These are phyloP conservation scores for Orbilia quercus DNA, from an alignment of 2,329 filamentous ascomycete species.

Conservation along the genomic window DNA sequence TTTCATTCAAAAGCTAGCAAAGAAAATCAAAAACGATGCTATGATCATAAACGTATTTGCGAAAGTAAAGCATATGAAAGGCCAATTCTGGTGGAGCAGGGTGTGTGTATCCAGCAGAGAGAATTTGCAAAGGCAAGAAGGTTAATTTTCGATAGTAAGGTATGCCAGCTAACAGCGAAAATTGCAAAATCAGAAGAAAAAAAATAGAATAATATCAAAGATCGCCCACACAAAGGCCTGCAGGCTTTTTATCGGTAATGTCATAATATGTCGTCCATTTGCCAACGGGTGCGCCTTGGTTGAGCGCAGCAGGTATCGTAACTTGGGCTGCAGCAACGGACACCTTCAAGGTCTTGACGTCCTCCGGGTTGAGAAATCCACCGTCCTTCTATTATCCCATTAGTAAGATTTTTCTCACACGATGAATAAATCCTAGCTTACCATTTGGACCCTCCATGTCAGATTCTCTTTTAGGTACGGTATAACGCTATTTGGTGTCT, in stretches of 20 bases:
- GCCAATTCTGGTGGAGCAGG: too few species aligned
- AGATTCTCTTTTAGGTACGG: conserved; percentile 38
- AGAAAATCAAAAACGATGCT: too few species aligned
- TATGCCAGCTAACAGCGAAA: too few species aligned
- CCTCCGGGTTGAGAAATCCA: conserved; percentile 19
- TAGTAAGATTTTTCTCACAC: not conserved
- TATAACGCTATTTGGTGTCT: conserved; percentile 36
- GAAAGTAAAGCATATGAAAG: too few species aligned
- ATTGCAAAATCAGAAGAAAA: too few species aligned
- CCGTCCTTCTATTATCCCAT: conserved; percentile 11
- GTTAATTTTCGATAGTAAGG: too few species aligned
- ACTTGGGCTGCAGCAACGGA: conserved; percentile 47
- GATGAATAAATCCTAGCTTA: conserved; percentile 2
- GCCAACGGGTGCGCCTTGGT: conserved; percentile 14
- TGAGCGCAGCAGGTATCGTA: conserved; percentile 26
- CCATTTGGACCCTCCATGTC: conserved; percentile 39
- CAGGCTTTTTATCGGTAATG: conserved; percentile 43
- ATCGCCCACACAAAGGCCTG: conserved; percentile 40
- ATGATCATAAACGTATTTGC: too few species aligned
- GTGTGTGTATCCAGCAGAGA: too few species aligned
- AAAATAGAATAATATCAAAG: not conserved
- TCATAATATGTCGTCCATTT: conserved; percentile 49
- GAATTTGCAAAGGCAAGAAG: too few species aligned
- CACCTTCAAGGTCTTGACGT: conserved; percentile 38
- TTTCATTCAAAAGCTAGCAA: too few species aligned